Evolutionary conservation across 805 yeast species (phyloP), one percentile per base, ranked within the genome.

Genomic region (Suhomyces pyralidae): DNA sequence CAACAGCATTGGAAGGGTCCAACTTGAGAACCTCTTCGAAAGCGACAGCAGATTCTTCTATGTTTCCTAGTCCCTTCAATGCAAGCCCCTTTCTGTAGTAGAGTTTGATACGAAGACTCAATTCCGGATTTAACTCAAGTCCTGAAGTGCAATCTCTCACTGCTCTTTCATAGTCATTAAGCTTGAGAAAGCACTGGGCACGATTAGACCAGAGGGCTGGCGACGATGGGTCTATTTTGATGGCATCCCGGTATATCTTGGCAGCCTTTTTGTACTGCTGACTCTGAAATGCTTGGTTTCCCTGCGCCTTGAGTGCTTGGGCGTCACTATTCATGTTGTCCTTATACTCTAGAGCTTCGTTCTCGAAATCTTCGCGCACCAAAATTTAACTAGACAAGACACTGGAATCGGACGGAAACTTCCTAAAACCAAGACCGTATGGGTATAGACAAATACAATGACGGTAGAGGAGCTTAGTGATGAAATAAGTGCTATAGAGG

Each of bases 401-500:
- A 30, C 34, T 12, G n/a, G 34, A 32, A 10, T n/a, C n/a, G 6
- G n/a, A n/a, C 7, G 32, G 32, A 32, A 32, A 2, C 5, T 5
- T 32, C 36, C 17, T 5, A 7, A 17, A n/a, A n/a, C 36, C 6
- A 9, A 32, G 32, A 28, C 1, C 28, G 10, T 25, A 25, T 25
- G 32, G 32, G 5, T 12, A 28, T 12, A 28, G 32, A 12, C 32
- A 26, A 26, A 26, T 26, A 26, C 28, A 32, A 64, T 63, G 69
- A 59, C 66, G 7, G 65, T 72, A 1, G 80, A 80, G 54, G 87
- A 84, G 32, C 69, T 87, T 6, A 63, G 63, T 19, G 94, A 90
- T 51, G 99, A 93, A 63, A 68, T 90, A 17, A 84, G 81, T 40
- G 93, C 97, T 10, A 83, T 93, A 9, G 87, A 89, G 51, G 94